Evolutionary conservation across 495 filamentous ascomycete genomes (phyloP).

Genomic region (Collariella sp.): DNA sequence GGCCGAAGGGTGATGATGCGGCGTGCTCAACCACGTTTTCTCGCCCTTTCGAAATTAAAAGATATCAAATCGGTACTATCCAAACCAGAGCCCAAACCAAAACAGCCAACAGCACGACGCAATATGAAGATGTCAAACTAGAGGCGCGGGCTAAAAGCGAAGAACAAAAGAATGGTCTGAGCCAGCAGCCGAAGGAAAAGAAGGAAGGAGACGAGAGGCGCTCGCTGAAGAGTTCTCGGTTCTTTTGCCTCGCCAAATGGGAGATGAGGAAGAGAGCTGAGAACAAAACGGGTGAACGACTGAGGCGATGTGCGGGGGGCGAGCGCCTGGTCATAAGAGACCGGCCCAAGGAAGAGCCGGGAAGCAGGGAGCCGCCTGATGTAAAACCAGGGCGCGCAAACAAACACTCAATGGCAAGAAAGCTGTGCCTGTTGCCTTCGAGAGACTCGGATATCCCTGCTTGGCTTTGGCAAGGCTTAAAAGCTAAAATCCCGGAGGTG

Average conservation of each 20-base stretch:
- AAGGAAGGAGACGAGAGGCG: slow-evolving; percentile 33
- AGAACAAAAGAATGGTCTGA: slow-evolving; percentile 48
- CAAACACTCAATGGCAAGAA: slow-evolving; percentile 5
- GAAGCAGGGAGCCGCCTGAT: slow-evolving; percentile 12
- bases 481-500: not conserved
- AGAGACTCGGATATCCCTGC: not conserved
- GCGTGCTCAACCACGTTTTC: slow-evolving; percentile 1
- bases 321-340: slow-evolving; percentile 40
- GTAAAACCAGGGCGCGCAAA: slow-evolving; percentile 9
- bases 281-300: slow-evolving; percentile 10
- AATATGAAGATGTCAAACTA: slow-evolving; percentile 6
- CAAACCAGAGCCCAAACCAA: not conserved
- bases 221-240: slow-evolving; percentile 27
- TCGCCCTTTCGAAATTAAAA: slow-evolving; percentile 10
- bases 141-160: slow-evolving; percentile 21
- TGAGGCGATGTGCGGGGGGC: slow-evolving; percentile 29
- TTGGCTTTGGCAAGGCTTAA: not conserved
- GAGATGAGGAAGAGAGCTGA: slow-evolving; percentile 16
- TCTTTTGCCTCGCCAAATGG: slow-evolving; percentile 27
- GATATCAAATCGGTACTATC: slow-evolving; percentile 12
- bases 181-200: slow-evolving; percentile 45
- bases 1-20: not conserved
- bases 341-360: slow-evolving; percentile 13
- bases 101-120: not conserved
- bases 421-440: slow-evolving; percentile 2